Evolutionary conservation across 1,284 basidiomycete species (phyloP), one percentile per base, ranked within the genome.

Genomic region (Meira miltonrushii): DNA sequence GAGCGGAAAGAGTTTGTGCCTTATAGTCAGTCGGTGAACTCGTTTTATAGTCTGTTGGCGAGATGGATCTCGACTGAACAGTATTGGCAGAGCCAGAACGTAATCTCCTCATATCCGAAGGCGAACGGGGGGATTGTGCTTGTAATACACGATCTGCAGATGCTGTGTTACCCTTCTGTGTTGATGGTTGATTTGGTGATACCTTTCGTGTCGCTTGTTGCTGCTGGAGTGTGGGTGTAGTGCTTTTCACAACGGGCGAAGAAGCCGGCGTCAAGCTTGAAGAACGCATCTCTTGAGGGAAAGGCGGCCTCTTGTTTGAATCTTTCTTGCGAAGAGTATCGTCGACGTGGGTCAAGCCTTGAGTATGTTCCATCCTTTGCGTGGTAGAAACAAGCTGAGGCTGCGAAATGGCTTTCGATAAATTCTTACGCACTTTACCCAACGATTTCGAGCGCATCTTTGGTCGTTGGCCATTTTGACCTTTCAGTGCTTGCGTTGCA

Each of bases 381-480:
- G 70, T 62, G 8, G 72, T 72, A 25, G 64, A 66, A 44, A 74
- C 65, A 21, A 74, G 66, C 58, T 71, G 67, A 8, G 72, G 72
- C 46, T 61, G 57, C 15, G 68, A 69, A 33, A 74, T 71, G 43
- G 63, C 58, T 60, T 72, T 71, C 62, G 54, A 58, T 19, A 71
- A 57, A 46, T 72, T 72, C 44, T 64, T 65, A 48, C 33, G 60
- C 62, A 51, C 68, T 70, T 19, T 61, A 64, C 38, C 65, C 15
- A 74, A 64, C 43, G 64, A 69, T 53, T 66, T 67, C 19, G 63
- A 67, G 10, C 72, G 54, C 2, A 54, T 33, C 21, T 23, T 48
- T 17, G 57, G 61, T 39, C 39, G 41, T 39, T 57, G 59, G 46
- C 61, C 61, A 41, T 66, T 65, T 0, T 62, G 57, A 8, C 70